Evolutionary conservation across 2,329 filamentous ascomycete genomes (phyloP).

Genomic region (Phaeophleospora eucalypticola): DNA sequence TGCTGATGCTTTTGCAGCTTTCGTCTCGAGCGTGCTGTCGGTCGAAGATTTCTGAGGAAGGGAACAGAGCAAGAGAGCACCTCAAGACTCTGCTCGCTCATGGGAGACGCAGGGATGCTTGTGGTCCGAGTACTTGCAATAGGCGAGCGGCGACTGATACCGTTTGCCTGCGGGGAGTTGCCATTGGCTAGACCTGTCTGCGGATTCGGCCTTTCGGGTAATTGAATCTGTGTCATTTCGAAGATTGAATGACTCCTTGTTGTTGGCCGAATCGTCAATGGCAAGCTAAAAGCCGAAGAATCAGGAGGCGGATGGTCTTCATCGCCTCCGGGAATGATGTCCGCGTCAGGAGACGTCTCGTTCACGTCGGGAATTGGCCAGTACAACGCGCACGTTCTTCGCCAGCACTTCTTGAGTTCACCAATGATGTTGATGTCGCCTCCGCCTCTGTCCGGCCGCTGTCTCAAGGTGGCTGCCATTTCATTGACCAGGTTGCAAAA

Average conservation of each 20-base stretch:
- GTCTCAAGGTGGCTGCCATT: conserved; percentile 51
- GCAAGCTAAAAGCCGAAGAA: conserved; percentile 19
- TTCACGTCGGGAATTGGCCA: conserved; percentile 73
- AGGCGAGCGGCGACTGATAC: conserved; percentile 14
- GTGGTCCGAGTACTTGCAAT: conserved; percentile 22
- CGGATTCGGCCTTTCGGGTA: conserved; percentile 13
- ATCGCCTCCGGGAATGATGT: conserved; percentile 70
- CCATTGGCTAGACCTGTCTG: conserved; percentile 7
- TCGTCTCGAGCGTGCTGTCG: conserved; percentile 16
- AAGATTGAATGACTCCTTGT: conserved; percentile 21
- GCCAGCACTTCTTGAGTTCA: conserved; percentile 97
- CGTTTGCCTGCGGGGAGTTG: conserved; percentile 2
- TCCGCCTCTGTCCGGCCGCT: conserved; percentile 49
- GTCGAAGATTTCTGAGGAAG: conserved; percentile 28
- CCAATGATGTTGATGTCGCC: conserved; percentile 80
- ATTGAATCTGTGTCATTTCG: conserved; percentile 22
- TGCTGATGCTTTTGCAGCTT: conserved; percentile 5
- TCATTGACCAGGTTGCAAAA: conserved; percentile 79
- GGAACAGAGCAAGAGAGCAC: conserved; percentile 59
- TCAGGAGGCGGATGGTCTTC: conserved; percentile 6
- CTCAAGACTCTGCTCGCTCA: conserved; percentile 52
- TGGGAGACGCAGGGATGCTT: conserved; percentile 41
- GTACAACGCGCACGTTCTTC: conserved; percentile 80
- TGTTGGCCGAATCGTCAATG: conserved; percentile 20
- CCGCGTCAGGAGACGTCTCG: conserved; percentile 53